Conservation (phyloP, 106 monocot species). For the Dendrobium officinale region DNA sequence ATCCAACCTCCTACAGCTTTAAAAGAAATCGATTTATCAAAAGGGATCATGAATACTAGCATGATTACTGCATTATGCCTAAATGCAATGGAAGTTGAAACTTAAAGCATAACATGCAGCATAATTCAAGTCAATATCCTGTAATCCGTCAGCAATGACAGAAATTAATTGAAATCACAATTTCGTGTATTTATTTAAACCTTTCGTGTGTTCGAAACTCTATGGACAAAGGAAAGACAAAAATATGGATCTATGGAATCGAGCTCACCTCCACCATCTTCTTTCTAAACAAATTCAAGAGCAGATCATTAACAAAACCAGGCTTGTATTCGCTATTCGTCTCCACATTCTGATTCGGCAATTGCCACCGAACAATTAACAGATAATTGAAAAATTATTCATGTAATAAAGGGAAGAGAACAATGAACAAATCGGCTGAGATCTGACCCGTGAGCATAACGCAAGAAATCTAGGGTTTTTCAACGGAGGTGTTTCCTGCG, state of each 20-base stretch:
- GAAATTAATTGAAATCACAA: background rate
- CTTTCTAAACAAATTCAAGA: constrained; percentile 45
- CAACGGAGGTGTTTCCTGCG: background rate
- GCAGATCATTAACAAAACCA: constrained; percentile 31
- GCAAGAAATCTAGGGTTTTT: constrained; percentile 9
- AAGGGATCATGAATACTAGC: background rate
- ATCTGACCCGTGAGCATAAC: constrained; percentile 8
- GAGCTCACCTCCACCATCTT: constrained; percentile 72
- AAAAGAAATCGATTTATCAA: constrained; percentile 14
- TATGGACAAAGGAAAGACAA: background rate
- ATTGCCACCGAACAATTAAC: background rate
- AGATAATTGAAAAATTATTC: background rate
- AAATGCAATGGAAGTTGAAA: no score
- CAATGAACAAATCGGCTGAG: constrained; percentile 7
- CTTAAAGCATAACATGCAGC: background rate
- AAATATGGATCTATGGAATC: background rate
- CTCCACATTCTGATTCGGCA: constrained; percentile 12
- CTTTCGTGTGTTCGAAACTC: background rate
- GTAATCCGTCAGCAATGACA: background rate
- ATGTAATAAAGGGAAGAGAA: background rate
- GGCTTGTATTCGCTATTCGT: constrained; percentile 29
- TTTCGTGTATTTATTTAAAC: no score
- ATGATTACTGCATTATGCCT: background rate
- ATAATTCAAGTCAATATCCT: background rate
- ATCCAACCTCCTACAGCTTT: constrained; percentile 95